phyloP scores from a whole-genome alignment of 169 alveolate genomes.

The Babesia bigemina region DNA sequence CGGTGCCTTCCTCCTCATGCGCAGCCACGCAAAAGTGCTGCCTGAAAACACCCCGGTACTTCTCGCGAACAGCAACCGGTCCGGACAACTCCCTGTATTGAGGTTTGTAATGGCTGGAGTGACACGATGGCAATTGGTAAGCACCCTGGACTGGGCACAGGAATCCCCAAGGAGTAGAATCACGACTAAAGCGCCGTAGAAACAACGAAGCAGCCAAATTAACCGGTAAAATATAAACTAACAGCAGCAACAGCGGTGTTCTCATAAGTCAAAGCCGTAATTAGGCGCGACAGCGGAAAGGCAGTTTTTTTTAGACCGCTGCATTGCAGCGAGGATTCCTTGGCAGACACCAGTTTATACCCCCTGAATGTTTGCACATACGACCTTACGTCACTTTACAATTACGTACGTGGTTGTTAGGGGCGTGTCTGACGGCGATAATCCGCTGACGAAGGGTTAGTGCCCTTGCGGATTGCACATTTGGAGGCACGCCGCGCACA shows the following conservation, averaged over 20 bases:
- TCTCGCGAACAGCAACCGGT: background rate
- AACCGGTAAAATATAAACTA: background rate
- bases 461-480: too few relatives aligned
- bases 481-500: too few relatives aligned
- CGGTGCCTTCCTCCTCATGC: slow-evolving; percentile 1
- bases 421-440: too few relatives aligned
- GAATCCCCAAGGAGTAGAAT: background rate
- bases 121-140: background rate
- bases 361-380: background rate
- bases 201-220: background rate
- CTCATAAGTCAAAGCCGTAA: background rate
- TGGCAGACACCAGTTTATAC: background rate
- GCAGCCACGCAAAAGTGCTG: background rate
- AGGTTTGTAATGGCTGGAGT: too few relatives aligned
- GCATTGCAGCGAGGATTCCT: background rate
- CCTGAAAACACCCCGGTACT: background rate
- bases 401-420: background rate
- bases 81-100: too few relatives aligned
- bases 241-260: background rate
- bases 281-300: background rate
- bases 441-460: too few relatives aligned
- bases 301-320: too few relatives aligned
- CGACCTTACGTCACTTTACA: background rate
- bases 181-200: background rate
- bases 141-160: background rate